Base-by-base conservation (phyloP, 495 filamentous ascomycete species). In the Penicillium verhagenii region DNA sequence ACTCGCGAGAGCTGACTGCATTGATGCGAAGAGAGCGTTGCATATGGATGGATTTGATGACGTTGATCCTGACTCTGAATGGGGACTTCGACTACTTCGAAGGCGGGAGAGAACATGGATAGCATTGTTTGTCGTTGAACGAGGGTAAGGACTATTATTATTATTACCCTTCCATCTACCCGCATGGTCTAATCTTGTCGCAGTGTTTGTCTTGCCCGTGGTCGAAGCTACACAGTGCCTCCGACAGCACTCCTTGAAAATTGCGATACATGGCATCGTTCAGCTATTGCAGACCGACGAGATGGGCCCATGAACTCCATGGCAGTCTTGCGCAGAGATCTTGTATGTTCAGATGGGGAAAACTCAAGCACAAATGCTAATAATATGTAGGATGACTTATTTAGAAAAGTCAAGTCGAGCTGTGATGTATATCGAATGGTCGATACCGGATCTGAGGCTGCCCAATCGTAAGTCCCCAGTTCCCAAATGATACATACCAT, bases 241-340 rank as follows among this genome's bases (percentile, higher is more conserved):
- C 62, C 83, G 33, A 86, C 85, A 8, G 79, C 82, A 20, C 72
- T 88, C 10, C 76, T 88, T 35, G 79, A 82, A 54, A 80, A 82
- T 25, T 88, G 86, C 54, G 86, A 90, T 61, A 68, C 76, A 26
- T 90, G 86, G 86, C 84, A 89, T 59, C 50, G 81, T 24, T 82
- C 77, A 1, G 75, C 77, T 13, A 75, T 87, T 45, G 81, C 85
- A 21, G 85, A 88, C 62, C 72, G 74, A 16, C 85, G 84, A 66
- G 86, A 90, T 64, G 84, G 86, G 0, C 82, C 86, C 18, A 76
- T 89, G 59, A 80, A 84, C 33, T 88, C 85, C 0, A 85, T 88
- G 73, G 83, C 86, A 0, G 81, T 86, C 16, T 65, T 90, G 14
- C 76, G 86, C 29, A 76, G 86, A 68, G 84, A 90, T 61, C 62